A percentile compares a stretch with the other conserved stretches of the same genome.
Conservation (phyloP, 768 basidiomycete species). For the Phlegmacium glaucopus region DNA sequence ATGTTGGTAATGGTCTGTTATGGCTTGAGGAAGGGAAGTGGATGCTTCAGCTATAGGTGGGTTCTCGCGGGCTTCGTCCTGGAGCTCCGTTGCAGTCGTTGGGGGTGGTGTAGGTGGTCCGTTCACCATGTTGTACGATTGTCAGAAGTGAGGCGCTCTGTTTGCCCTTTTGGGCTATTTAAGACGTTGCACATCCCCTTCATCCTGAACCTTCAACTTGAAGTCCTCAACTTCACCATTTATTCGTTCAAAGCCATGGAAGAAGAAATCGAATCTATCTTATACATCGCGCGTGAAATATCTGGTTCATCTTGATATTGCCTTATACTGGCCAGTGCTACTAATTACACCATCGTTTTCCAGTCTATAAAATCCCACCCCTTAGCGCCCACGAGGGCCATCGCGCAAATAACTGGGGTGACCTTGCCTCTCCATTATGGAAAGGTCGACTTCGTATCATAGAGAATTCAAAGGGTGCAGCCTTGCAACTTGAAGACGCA, state of each 20-base stretch:
- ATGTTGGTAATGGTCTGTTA: constrained; percentile 39
- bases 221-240: too few relatives aligned
- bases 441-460: constrained; percentile 86
- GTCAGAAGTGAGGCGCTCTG: background rate
- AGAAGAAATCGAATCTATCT: constrained; percentile 86
- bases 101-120: constrained; percentile 65
- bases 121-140: constrained; percentile 42
- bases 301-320: constrained; percentile 52
- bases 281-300: constrained; percentile 88
- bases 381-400: constrained; percentile 85
- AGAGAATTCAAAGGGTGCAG: constrained; percentile 67
- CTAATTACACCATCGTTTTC: background rate
- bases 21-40: constrained; percentile 12
- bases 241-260: constrained; percentile 37
- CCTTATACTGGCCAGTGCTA: constrained; percentile 1
- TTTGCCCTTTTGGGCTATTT: too few relatives aligned
- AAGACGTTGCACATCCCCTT: too few relatives aligned
- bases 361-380: constrained; percentile 92
- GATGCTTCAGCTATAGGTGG: constrained; percentile 12
- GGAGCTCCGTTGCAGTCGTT: constrained; percentile 51
- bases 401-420: constrained; percentile 91
- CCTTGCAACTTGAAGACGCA: constrained; percentile 76
- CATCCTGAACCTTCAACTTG: too few relatives aligned
- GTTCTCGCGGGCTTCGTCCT: constrained; percentile 42
- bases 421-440: constrained; percentile 81